phyloP scores from a whole-genome alignment of 495 filamentous ascomycete species.

The Podospora didyma region DNA sequence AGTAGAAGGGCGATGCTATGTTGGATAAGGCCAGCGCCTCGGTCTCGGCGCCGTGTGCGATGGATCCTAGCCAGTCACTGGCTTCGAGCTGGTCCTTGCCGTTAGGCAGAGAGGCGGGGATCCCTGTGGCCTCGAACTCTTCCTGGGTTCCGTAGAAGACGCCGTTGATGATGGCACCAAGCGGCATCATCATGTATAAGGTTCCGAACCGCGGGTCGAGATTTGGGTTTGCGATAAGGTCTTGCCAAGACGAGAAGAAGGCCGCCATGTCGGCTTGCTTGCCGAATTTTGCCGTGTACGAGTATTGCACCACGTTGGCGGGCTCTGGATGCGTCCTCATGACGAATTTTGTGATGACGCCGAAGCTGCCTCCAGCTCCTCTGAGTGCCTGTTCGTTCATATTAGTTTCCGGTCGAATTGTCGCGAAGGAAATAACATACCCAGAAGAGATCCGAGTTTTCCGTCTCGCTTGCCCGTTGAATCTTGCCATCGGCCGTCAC shows the following conservation, averaged over 20 bases:
- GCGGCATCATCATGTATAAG: slow-evolving; percentile 46
- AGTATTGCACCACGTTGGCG: slow-evolving; percentile 46
- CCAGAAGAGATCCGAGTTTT: slow-evolving; percentile 57
- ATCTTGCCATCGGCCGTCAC: slow-evolving; percentile 57
- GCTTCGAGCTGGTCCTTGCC: slow-evolving; percentile 29
- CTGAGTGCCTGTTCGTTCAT: slow-evolving; percentile 41
- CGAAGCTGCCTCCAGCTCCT: slow-evolving; percentile 60
- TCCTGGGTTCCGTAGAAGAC: slow-evolving; percentile 51
- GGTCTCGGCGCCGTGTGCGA: slow-evolving; percentile 48
- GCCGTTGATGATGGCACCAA: slow-evolving; percentile 47
- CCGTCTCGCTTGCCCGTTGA: slow-evolving; percentile 44
- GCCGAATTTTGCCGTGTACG: slow-evolving; percentile 43
- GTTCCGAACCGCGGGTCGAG: slow-evolving; percentile 52
- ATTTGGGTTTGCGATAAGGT: slow-evolving; percentile 44
- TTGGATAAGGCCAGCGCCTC: slow-evolving; percentile 41
- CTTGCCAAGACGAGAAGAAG: slow-evolving; percentile 38
- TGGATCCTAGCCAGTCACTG: slow-evolving; percentile 54
- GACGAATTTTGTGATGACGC: slow-evolving; percentile 62
- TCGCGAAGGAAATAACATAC: slow-evolving; percentile 22
- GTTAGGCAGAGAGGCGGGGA: slow-evolving; percentile 39
- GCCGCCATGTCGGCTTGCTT: slow-evolving; percentile 37
- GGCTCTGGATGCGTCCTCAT: slow-evolving; percentile 58
- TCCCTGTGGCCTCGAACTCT: slow-evolving; percentile 45
- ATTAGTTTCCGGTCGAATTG: slow-evolving; percentile 15
- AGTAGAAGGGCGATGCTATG: slow-evolving; percentile 46